Base-by-base conservation (phyloP, 1,284 basidiomycete genomes). In the Apiotrichum gracile region DNA sequence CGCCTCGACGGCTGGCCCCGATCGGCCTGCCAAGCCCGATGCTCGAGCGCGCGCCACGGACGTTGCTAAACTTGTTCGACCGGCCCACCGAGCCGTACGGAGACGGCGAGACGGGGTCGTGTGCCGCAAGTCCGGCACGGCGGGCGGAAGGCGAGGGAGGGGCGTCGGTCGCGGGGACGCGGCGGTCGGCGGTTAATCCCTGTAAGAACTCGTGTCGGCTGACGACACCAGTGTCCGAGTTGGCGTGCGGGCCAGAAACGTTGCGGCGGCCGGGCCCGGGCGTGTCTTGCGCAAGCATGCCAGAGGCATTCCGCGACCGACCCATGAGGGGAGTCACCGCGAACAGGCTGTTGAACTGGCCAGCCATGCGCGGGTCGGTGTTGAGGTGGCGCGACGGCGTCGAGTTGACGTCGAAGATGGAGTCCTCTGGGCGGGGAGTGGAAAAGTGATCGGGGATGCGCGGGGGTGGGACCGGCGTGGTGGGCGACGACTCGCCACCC, bases 351-450 rank as follows among this genome's bases (percentile, higher is more conserved):
- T 63, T 64, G 56, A 72, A 70, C 44, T 56, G 52, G n/a, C 58
- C 55, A 13, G 55, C 55, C 43, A 60, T 54, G 38, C 58, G 58
- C 17, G 58, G 58, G 44, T 60, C 58, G n/a, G 55, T 60, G 57
- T 68, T 67, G 40, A 73, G 58, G 54, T 70, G 68, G 8, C 71
- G 59, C n/a, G 68, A 70, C 16, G 71, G 71, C 2, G 71, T 73
- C 24, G 69, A 71, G 26, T 67, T 70, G 37, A 73, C 71, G 47
- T 73, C 71, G 42, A 73, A 73, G 5, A 66, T 60, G 3, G 60
- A 49, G 43, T 72, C 70, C 26, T 69, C 70, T 21, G 65, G 55
- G n/a, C 68, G 56, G 10, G 71, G 71, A 2, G 71, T 73, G 5
- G 69, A 66, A 50, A 63, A 69, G 29, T 63, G 52, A 44, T 66